A percentile compares a stretch with the other conserved stretches of the same genome.
Evolutionary conservation across 768 basidiomycete genomes (phyloP).

Genomic region (Trametes cubensis): DNA sequence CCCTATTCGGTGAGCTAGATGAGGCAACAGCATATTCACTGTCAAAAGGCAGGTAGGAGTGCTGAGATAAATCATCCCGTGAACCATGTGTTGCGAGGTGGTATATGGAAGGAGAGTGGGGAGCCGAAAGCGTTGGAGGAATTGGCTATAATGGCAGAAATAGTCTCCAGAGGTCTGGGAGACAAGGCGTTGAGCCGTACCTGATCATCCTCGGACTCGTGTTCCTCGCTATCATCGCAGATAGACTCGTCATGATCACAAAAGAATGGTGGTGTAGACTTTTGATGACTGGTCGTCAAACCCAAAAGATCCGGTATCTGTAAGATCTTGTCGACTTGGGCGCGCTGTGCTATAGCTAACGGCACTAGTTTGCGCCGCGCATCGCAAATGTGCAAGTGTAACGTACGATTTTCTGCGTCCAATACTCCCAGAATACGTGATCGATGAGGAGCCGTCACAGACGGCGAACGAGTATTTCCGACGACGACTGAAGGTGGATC

Average conservation of each 20-base stretch:
- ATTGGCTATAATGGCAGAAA: too few relatives aligned
- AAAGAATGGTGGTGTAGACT: background rate
- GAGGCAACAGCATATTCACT: too few relatives aligned
- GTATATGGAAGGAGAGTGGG: too few relatives aligned
- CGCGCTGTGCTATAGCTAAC: conserved; percentile 8
- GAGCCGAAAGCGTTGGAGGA: too few relatives aligned
- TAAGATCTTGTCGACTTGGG: conserved; percentile 5
- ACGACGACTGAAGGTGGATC: background rate
- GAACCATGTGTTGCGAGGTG: too few relatives aligned
- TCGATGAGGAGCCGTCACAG: conserved; percentile 2
- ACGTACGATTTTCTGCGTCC: conserved; percentile 19
- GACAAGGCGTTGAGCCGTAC: too few relatives aligned
- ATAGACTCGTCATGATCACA: background rate
- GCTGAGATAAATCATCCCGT: too few relatives aligned
- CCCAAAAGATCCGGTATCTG: conserved; percentile 18
- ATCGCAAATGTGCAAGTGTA: background rate
- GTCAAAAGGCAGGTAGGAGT: too few relatives aligned
- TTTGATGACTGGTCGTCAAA: background rate
- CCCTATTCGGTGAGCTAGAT: too few relatives aligned
- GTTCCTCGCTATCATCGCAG: background rate
- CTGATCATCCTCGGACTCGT: too few relatives aligned
- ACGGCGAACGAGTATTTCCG: background rate
- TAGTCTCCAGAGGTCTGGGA: too few relatives aligned
- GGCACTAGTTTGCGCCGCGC: background rate
- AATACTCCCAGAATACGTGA: conserved; percentile 13